Base-by-base conservation (phyloP, 2,329 filamentous ascomycete species). In the Venturia effusa region DNA sequence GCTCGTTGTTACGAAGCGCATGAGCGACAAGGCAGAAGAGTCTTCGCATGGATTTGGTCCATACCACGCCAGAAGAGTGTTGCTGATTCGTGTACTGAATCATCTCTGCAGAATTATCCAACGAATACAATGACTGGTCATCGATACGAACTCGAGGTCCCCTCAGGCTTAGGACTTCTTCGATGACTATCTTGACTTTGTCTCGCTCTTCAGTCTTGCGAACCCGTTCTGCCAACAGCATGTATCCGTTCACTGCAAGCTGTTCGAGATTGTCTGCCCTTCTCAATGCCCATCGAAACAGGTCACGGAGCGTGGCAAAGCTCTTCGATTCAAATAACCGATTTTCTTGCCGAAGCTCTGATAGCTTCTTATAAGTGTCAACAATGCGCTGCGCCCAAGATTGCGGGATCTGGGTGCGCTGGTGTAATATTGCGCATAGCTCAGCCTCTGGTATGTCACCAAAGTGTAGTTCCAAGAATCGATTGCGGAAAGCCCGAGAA, bases 371-470 rank as follows among this genome's bases (percentile, higher is more conserved):
- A 75, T 99, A 99, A 0, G 97, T 93, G 10, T 87, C 84, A 3
- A 99, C 94, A 65, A 99, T 97, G 61, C 89, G 85, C 67, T 85
- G 85, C 72, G 93, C 96, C 78, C 97, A 94, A 0, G 92, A 93
- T 4, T 93, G 91, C 0, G 94, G 90, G 17, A 96, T 92, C 69
- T 92, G 85, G 65, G 92, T 95, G 66, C 95, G 84, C 72, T 91
- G 87, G 71, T 95, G 90, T 40, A 99, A 74, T 69, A 99, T 99
- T 51, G 87, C 90, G 70, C 96, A 91, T 55, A 99, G 78, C 72
- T 99, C 95, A 67, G 91, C 88, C 72, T 97, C 91, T 0, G 94
- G 94, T 30, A 99, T 99, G 71, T 99, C 95, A 69, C 97, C 94
- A 70, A 96, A 97, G 74, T 99, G 94, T 4, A 99, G 80, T 75